Conservation (phyloP, 495 filamentous ascomycete genomes). For the Podospora pseudoanserina region DNA sequence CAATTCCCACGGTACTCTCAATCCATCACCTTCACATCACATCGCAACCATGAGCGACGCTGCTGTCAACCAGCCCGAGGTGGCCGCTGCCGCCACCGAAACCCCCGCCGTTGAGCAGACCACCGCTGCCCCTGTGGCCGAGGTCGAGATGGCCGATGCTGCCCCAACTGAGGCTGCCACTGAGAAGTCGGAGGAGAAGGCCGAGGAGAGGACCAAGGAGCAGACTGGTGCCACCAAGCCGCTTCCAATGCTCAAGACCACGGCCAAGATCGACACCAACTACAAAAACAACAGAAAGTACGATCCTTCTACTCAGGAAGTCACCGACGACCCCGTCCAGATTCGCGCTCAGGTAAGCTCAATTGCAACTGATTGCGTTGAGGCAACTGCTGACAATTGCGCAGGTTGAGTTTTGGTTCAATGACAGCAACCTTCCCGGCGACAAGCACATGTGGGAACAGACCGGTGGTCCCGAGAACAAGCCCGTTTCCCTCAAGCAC, state of each 20-base stretch:
- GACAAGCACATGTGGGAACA: constrained; percentile 81
- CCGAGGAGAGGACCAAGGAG: constrained; percentile 8
- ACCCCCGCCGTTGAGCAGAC: constrained; percentile 20
- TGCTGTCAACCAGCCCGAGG: constrained; percentile 25
- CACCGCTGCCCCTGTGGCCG: constrained; percentile 16
- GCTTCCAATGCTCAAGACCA: constrained; percentile 21
- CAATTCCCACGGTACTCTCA: background rate
- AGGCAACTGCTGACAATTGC: constrained; percentile 18
- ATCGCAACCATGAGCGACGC: constrained; percentile 31
- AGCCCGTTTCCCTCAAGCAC: constrained; percentile 67
- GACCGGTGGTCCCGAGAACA: constrained; percentile 73
- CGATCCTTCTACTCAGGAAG: constrained; percentile 58
- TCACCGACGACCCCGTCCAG: constrained; percentile 67
- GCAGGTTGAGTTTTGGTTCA: constrained; percentile 97
- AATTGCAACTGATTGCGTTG: constrained; percentile 11
- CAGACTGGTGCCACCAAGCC: constrained; percentile 20
- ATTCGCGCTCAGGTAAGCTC: constrained; percentile 43
- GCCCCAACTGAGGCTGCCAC: constrained; percentile 5
- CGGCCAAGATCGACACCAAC: constrained; percentile 22
- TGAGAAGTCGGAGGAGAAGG: constrained; percentile 4
- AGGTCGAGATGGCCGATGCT: constrained; percentile 18
- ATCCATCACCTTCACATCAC: background rate
- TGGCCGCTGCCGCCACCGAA: constrained; percentile 20
- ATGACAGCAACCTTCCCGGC: constrained; percentile 80
- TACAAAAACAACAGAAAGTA: constrained; percentile 55